Conservation (phyloP, 371 early-diverging fungal genomes). For the Mortierella sp. region DNA sequence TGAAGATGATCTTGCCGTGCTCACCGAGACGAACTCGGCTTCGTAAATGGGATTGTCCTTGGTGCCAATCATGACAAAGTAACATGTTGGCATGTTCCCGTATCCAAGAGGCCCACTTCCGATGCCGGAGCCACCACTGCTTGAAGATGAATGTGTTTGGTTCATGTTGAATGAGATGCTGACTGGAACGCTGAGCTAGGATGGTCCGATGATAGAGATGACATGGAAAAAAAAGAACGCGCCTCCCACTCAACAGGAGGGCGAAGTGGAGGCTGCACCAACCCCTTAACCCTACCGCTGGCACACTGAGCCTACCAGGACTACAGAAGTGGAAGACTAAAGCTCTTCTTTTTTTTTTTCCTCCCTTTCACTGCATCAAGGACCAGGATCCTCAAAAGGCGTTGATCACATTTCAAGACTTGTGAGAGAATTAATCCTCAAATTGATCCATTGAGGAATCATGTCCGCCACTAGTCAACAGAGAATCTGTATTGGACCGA, state of each 20-base stretch:
- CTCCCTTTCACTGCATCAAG: too few relatives aligned
- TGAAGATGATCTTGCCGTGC: constrained; percentile 44
- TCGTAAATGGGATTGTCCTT: constrained; percentile 95
- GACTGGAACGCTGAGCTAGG: neutral
- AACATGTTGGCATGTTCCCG: constrained; percentile 63
- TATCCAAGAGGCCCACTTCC: constrained; percentile 31
- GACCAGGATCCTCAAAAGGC: too few relatives aligned
- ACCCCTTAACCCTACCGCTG: too few relatives aligned
- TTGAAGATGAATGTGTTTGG: constrained; percentile 46
- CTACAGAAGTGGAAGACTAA: too few relatives aligned
- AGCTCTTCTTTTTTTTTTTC: too few relatives aligned
- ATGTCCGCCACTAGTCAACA: constrained; percentile 35
- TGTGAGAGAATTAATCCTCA: neutral
- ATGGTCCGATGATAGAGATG: neutral
- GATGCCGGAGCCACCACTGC: constrained; percentile 50
- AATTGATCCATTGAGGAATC: neutral
- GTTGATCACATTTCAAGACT: too few relatives aligned
- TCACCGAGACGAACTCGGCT: constrained; percentile 80
- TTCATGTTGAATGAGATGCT: constrained; percentile 23
- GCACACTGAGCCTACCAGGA: too few relatives aligned
- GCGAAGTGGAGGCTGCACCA: too few relatives aligned
- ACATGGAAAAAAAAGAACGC: neutral
- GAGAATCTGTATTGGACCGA: constrained; percentile 47
- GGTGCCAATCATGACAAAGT: constrained; percentile 94
- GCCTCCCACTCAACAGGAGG: too few relatives aligned